Evolutionary conservation across 2,329 filamentous ascomycete species (phyloP).

Genomic region (Xylariaceae sp.): DNA sequence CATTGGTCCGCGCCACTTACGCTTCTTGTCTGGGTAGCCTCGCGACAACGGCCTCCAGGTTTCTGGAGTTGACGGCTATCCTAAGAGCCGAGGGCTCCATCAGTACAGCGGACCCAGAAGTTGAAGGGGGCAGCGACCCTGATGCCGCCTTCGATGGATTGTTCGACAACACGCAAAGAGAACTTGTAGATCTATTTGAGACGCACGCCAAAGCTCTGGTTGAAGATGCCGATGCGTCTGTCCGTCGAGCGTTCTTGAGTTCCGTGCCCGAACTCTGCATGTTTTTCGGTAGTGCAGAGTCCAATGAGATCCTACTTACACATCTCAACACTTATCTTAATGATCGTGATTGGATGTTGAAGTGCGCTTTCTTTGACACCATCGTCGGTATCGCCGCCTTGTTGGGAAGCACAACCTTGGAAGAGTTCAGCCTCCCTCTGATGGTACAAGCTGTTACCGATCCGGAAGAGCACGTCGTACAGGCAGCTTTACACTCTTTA

Average conservation of each 20-base stretch:
- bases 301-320: conserved; percentile 92
- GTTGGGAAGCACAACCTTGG: conserved; percentile 80
- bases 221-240: conserved; percentile 79
- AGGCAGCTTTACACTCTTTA: conserved; percentile 82
- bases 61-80: conserved; percentile 87
- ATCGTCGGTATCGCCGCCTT: conserved; percentile 91
- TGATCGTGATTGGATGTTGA: conserved; percentile 92
- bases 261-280: conserved; percentile 91
- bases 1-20: conserved; percentile 83
- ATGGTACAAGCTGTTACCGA: conserved; percentile 96
- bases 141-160: conserved; percentile 73
- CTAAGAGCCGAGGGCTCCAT: conserved; percentile 79
- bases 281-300: conserved; percentile 88
- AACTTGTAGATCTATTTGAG: conserved; percentile 81
- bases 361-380: conserved; percentile 93
- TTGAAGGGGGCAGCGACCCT: conserved; percentile 65
- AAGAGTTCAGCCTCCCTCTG: conserved; percentile 91
- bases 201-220: conserved; percentile 83
- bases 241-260: conserved; percentile 83
- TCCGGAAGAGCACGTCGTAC: conserved; percentile 88
- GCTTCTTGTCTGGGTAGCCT: conserved; percentile 87
- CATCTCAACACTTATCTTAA: conserved; percentile 97
- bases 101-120: conserved; percentile 70
- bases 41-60: conserved; percentile 77
- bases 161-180: conserved; percentile 81